Conservation (phyloP, 2,329 filamentous ascomycete species). For the Tolypocladium ovalisporum region DNA sequence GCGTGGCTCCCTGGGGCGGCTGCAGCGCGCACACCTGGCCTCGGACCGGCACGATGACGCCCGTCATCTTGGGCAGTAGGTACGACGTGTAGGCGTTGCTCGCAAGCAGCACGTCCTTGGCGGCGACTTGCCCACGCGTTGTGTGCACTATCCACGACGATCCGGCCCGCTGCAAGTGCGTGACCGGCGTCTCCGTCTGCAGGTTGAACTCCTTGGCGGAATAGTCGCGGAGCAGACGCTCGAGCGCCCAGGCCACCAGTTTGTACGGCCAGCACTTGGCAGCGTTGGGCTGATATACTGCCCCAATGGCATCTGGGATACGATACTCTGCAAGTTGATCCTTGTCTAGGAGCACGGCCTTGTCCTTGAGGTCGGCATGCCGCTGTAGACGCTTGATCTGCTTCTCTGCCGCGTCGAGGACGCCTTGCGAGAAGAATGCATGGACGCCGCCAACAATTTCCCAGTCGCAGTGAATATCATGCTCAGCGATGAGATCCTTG, state of each 20-base stretch:
- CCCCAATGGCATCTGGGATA: slow-evolving; percentile 47
- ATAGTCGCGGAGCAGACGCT: slow-evolving; percentile 35
- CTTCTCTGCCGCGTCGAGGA: slow-evolving; percentile 39
- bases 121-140: slow-evolving; percentile 51
- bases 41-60: slow-evolving; percentile 65
- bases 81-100: slow-evolving; percentile 79
- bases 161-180: slow-evolving; percentile 27
- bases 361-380: slow-evolving; percentile 46
- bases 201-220: slow-evolving; percentile 49
- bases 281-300: slow-evolving; percentile 52
- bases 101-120: slow-evolving; percentile 59
- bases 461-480: slow-evolving; percentile 62
- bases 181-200: slow-evolving; percentile 62
- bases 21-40: slow-evolving; percentile 61
- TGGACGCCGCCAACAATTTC: slow-evolving; percentile 51
- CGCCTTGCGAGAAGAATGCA: slow-evolving; percentile 44
- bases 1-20: slow-evolving; percentile 33
- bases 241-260: slow-evolving; percentile 61
- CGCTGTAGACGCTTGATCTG: slow-evolving; percentile 39
- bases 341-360: slow-evolving; percentile 26
- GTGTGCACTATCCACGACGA: slow-evolving; percentile 54
- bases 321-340: slow-evolving; percentile 39
- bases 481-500: slow-evolving; percentile 40
- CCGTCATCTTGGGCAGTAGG: slow-evolving; percentile 56
- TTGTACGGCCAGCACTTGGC: slow-evolving; percentile 78